Percentiles rank a stretch among this genome's conserved stretches.
phyloP scores from a whole-genome alignment of 306 rosid species.

The Rosa persica region DNA sequence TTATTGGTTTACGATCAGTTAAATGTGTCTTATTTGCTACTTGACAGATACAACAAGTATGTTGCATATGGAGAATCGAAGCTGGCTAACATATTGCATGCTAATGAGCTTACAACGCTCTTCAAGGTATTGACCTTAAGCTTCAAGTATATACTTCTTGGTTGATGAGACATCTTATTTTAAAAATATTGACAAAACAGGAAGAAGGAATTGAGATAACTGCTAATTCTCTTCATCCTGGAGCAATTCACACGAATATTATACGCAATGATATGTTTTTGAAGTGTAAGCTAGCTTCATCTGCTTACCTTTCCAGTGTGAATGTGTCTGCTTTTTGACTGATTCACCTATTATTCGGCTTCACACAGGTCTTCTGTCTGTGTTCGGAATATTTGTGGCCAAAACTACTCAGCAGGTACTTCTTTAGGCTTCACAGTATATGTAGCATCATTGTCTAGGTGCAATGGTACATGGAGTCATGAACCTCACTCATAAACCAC shows the following conservation, averaged over 20 bases:
- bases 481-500: too few species aligned
- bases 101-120: conserved; percentile 72
- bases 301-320: too few species aligned
- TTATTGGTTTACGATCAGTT: background rate
- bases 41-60: conserved; percentile 49
- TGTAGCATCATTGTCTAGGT: too few species aligned
- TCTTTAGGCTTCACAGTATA: too few species aligned
- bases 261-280: background rate
- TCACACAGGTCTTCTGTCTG: conserved; percentile 43
- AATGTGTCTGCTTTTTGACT: too few species aligned
- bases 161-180: background rate
- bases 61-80: conserved; percentile 70
- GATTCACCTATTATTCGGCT: background rate
- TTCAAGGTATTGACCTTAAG: conserved; percentile 51
- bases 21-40: background rate
- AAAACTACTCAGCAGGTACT: conserved; percentile 61
- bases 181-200: background rate
- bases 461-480: background rate
- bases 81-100: conserved; percentile 35
- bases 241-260: conserved; percentile 21
- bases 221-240: conserved; percentile 33
- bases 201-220: conserved; percentile 24
- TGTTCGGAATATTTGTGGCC: conserved; percentile 48
- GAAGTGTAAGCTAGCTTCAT: too few species aligned
- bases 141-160: too few species aligned